Conservation (phyloP, 805 yeast species). For the Ogataea paraovalis region DNA sequence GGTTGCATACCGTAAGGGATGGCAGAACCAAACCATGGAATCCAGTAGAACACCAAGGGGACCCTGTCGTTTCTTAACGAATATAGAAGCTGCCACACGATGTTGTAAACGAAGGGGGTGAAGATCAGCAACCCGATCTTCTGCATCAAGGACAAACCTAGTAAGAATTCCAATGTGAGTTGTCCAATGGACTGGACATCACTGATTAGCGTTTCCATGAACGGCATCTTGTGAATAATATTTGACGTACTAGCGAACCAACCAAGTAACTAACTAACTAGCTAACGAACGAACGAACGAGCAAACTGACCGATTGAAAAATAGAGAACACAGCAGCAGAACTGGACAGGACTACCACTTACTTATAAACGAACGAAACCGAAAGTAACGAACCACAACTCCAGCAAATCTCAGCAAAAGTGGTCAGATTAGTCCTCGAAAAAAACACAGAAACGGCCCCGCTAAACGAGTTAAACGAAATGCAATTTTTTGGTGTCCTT, state of each 20-base stretch:
- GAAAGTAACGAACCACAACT: too few species aligned
- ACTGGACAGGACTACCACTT: too few species aligned
- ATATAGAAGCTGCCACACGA: constrained; percentile 63
- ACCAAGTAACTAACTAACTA: too few species aligned
- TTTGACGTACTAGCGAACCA: too few species aligned
- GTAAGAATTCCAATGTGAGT: constrained; percentile 9
- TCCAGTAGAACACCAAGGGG: constrained; percentile 86
- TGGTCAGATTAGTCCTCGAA: neutral
- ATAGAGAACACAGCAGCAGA: too few species aligned
- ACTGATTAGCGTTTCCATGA: constrained; percentile 19
- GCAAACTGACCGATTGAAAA: too few species aligned
- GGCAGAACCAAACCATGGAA: constrained; percentile 96
- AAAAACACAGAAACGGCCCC: neutral
- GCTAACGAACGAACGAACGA: too few species aligned
- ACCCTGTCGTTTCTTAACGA: constrained; percentile 77
- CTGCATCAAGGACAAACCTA: constrained; percentile 22
- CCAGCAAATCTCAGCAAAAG: constrained; percentile 1
- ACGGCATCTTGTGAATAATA: too few species aligned
- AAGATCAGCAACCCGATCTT: constrained; percentile 33
- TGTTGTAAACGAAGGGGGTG: constrained; percentile 61
- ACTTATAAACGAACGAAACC: too few species aligned
- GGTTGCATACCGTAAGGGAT: constrained; percentile 89
- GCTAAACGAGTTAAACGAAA: neutral
- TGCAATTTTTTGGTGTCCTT: neutral
- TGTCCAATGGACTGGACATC: constrained; percentile 13